Base-by-base conservation (phyloP, 495 filamentous ascomycete genomes). In the Barbatosphaeria neglecta region DNA sequence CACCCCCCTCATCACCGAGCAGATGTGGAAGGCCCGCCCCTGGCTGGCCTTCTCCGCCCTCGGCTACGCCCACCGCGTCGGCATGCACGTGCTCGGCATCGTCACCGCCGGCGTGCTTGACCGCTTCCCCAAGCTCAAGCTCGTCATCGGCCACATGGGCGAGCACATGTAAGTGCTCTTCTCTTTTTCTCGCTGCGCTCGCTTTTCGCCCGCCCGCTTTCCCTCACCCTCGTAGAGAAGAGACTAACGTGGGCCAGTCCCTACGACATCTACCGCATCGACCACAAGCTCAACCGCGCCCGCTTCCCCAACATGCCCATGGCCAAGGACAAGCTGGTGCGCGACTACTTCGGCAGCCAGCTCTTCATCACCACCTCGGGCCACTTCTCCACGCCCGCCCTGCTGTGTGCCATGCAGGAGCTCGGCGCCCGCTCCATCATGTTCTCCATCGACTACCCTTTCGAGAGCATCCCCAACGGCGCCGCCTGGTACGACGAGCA, bases 101-200 rank as follows among this genome's bases (percentile, higher is more conserved):
- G 60, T 59, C 16, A 55, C 53, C 0, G 52, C 54, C 0, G 63
- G 63, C 9, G 47, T 65, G 3, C 79, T 79, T 48, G 71, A 77
- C 50, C 61, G 66, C 2, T 74, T 69, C 48, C 76, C 78, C 0
- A 69, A 66, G 25, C 56, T 83, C 20, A 78, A 83, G 53, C 62
- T 83, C 41, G 73, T 83, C 27, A 62, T 84, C 15, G 79, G 80
- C 0, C 81, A 84, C 55, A 67, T 82, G 56, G 81, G 81, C 4
- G 80, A 84, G 59, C 51, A 54, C 38, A 58, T 58, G 53, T 51
- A 37, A 50, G 53, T 50, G 6, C 8, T 27, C 9, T 17, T 11
- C 6, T 22, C 7, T 25, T 19, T n/a, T n/a, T n/a, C n/a, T n/a
- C n/a, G n/a, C n/a, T n/a, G n/a, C n/a, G 11, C 40, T 17, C 18